Base-by-base conservation (phyloP, 345 rosid species). In the Syzygium oleosum region DNA sequence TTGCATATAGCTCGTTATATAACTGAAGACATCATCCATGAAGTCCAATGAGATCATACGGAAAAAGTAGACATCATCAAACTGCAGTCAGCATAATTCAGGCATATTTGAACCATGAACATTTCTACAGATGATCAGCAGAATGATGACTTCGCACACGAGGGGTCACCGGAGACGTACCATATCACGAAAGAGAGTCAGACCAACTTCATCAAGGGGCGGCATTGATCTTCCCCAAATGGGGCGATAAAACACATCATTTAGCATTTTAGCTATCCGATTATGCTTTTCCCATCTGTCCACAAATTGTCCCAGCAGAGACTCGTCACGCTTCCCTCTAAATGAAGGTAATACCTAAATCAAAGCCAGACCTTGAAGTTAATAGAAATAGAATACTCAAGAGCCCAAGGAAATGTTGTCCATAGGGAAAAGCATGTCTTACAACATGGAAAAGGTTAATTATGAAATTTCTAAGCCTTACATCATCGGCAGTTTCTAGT, bases 201-300 rank as follows among this genome's bases (percentile, higher is more conserved):
- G 91, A 5, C 93, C 94, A 90, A 88, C 94, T 88, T 94, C 95
- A 86, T 91, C 89, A 55, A 93, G 92, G 61, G 94, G 46, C 51
- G 93, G 92, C 86, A 95, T 86, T 23, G 94, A 89, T 89, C 92
- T 91, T 88, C 83, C 43, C 46, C 46, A 7, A 43, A 43, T 43
- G 46, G 46, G 46, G 46, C 46, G 7, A 43, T 43, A 43, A 43
- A 43, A 43, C 7, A 43, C 46, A 43, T 43, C 46, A 43, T 43
- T 43, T 43, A 5, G 46, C 46, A 5, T 43, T 43, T 43, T 5
- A 43, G 46, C 46, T 43, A 43, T 43, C 46, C 46, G 46, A 88
- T 94, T 94, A 87, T 94, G 93, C 85, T 91, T 94, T 87, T 90
- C 86, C 97, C 94, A 94, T 51, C 97, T 93, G 38, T 84, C 89